phyloP scores from a whole-genome alignment of 1,284 basidiomycete genomes.

The Waitea zeae region DNA sequence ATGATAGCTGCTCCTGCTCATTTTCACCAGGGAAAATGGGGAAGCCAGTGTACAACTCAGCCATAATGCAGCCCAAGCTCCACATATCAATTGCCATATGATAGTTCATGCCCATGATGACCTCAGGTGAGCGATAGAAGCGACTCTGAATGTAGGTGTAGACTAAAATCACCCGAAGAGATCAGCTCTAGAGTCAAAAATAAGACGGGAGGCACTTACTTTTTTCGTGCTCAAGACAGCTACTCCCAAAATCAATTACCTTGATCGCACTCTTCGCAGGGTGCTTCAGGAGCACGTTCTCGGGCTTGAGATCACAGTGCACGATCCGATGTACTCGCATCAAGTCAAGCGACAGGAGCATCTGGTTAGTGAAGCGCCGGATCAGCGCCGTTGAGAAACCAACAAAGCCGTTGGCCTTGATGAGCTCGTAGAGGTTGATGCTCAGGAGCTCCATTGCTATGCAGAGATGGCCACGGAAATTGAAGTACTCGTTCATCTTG shows the following conservation, averaged over 20 bases:
- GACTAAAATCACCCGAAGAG: constrained; percentile 33
- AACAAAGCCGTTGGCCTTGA: constrained; percentile 97
- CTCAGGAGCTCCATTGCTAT: constrained; percentile 97
- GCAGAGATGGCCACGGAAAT: constrained; percentile 94
- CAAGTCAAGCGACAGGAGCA: constrained; percentile 78
- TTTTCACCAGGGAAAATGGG: constrained; percentile 99
- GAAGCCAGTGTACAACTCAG: constrained; percentile 96
- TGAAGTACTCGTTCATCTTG: constrained; percentile 98
- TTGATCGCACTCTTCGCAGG: constrained; percentile 95
- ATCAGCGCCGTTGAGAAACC: constrained; percentile 94
- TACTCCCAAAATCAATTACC: constrained; percentile 98
- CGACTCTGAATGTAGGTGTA: constrained; percentile 96
- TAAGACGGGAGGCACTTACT: constrained; percentile 39
- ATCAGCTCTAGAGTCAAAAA: neutral
- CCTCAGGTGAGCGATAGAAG: constrained; percentile 93
- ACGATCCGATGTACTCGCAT: constrained; percentile 97
- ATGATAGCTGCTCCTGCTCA: constrained; percentile 95
- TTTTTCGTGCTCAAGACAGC: constrained; percentile 97
- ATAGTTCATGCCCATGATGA: constrained; percentile 87
- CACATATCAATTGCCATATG: constrained; percentile 96
- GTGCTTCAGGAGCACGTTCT: constrained; percentile 93
- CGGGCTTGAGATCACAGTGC: constrained; percentile 99
- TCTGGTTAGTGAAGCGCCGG: constrained; percentile 91
- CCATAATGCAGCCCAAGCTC: constrained; percentile 95
- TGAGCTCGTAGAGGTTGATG: constrained; percentile 98